Evolutionary conservation across 2,329 filamentous ascomycete genomes (phyloP).

Genomic region (Penicillium thymicola): DNA sequence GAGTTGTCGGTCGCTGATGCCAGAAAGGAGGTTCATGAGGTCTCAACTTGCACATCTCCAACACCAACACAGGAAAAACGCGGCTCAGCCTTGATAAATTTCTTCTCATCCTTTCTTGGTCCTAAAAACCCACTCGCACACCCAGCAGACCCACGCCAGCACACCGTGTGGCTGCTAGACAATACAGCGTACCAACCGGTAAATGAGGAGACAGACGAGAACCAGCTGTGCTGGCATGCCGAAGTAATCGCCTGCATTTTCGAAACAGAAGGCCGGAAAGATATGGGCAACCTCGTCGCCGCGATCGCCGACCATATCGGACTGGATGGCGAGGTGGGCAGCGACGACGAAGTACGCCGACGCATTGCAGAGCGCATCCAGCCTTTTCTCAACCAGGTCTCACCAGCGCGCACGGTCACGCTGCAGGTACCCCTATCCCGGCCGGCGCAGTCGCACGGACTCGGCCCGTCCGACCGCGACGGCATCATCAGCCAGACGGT

Average conservation of each 20-base stretch:
- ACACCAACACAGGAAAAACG: slow-evolving; percentile 11
- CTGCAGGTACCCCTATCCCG: slow-evolving; percentile 57
- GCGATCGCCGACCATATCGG: slow-evolving; percentile 67
- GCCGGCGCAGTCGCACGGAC: slow-evolving; percentile 44
- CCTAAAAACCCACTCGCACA: slow-evolving; percentile 57
- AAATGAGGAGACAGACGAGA: slow-evolving; percentile 26
- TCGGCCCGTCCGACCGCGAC: slow-evolving; percentile 69
- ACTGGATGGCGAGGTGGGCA: slow-evolving; percentile 55
- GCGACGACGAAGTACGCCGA: slow-evolving; percentile 54
- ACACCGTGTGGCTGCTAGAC: slow-evolving; percentile 85
- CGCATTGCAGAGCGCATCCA: slow-evolving; percentile 56
- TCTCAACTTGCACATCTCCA: neutral
- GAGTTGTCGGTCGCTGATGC: slow-evolving; percentile 8
- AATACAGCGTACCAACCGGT: slow-evolving; percentile 71
- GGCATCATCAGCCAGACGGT: slow-evolving; percentile 68
- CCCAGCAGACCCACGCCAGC: slow-evolving; percentile 58
- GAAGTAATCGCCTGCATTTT: slow-evolving; percentile 85
- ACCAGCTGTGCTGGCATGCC: slow-evolving; percentile 61
- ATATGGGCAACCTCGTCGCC: slow-evolving; percentile 66
- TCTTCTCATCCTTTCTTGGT: slow-evolving; percentile 35
- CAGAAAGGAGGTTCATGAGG: neutral
- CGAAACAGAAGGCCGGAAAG: slow-evolving; percentile 64
- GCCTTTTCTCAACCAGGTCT: slow-evolving; percentile 74
- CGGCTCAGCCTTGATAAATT: slow-evolving; percentile 17
- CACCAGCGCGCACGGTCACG: slow-evolving; percentile 66